Conservation (phyloP, 1,284 basidiomycete genomes). For the Somion occarium region DNA sequence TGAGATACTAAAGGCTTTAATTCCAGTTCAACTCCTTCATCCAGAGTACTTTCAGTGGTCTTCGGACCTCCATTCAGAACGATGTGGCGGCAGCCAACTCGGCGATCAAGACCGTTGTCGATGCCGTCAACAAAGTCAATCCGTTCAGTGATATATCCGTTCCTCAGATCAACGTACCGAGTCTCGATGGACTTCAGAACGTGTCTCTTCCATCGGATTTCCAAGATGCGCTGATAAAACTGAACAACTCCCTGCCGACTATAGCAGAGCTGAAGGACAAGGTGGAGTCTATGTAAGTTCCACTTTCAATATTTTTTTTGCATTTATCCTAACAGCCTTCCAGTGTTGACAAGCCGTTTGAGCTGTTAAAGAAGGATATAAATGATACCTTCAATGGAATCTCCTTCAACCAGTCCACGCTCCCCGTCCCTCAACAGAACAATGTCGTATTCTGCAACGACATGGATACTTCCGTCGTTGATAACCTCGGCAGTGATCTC, state of each 20-base stretch:
- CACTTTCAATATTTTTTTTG: conserved; percentile 14
- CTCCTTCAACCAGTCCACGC: conserved; percentile 60
- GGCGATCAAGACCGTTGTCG: conserved; percentile 61
- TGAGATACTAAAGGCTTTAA: too few relatives aligned
- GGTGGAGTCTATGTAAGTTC: conserved; percentile 66
- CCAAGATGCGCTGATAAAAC: conserved; percentile 61
- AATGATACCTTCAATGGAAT: conserved; percentile 78
- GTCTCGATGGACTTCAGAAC: conserved; percentile 69
- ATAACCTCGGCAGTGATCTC: conserved; percentile 75
- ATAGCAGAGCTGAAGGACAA: conserved; percentile 71
- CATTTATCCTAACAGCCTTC: neutral
- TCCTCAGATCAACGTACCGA: conserved; percentile 71
- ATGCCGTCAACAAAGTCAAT: conserved; percentile 68
- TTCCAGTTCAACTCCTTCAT: conserved; percentile 68
- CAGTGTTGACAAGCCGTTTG: conserved; percentile 83
- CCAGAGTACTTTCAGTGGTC: conserved; percentile 49
- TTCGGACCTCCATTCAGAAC: conserved; percentile 67
- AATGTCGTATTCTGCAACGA: conserved; percentile 66
- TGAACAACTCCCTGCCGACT: conserved; percentile 82
- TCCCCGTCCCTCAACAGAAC: conserved; percentile 71
- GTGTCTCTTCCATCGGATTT: conserved; percentile 82
- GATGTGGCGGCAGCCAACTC: conserved; percentile 68
- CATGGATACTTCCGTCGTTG: conserved; percentile 79
- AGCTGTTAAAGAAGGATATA: conserved; percentile 80
- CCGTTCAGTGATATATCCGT: conserved; percentile 61